Evolutionary conservation across 371 early-diverging fungal genomes (phyloP), one percentile per base, ranked within the genome.

Genomic region (Rhizopus microsporus): DNA sequence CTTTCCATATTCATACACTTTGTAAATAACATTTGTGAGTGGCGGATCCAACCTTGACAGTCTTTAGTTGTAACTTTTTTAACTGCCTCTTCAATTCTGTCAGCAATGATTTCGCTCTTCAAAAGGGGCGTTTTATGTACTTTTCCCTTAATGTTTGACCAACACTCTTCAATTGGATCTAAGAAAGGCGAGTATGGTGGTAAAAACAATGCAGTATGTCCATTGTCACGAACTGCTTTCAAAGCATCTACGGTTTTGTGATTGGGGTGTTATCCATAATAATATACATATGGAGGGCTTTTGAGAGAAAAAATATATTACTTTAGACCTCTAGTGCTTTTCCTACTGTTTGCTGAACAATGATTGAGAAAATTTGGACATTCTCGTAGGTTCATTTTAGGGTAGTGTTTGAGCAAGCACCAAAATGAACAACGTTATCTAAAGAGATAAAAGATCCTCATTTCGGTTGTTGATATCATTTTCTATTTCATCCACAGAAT

Each of bases 1-100:
- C 43, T 43, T 43, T 43, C 43, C 43, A 43, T 43, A 43, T 43
- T 43, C 43, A 43, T 43, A 43, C 43, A 43, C 43, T 43, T 43
- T 43, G 43, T 16, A 51, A 55, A 61, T 51, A 51, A 51, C 43
- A 40, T 43, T 61, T 39, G 51, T 42, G 43, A 55, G 38, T 55
- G 51, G 50, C 61, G 45, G 51, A 54, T 63, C 51, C 51, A 63
- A 50, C 63, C 58, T 58, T 58, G 58, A 58, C 55, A 54, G 54
- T 54, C 59, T 57, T 54, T 37, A 44, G 43, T 43, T 63, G 59
- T 55, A 51, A 55, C 53, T 59, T 56, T 62, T 30, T 62, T 45
- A 33, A 37, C 53, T 55, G 62, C 56, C 40, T 52, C 54, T 53
- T 62, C 62, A 57, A 62, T 53, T 44, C 62, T 50, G 56, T 52